Base-by-base conservation (phyloP, 768 basidiomycete species). In the Naganishia onofrii region DNA sequence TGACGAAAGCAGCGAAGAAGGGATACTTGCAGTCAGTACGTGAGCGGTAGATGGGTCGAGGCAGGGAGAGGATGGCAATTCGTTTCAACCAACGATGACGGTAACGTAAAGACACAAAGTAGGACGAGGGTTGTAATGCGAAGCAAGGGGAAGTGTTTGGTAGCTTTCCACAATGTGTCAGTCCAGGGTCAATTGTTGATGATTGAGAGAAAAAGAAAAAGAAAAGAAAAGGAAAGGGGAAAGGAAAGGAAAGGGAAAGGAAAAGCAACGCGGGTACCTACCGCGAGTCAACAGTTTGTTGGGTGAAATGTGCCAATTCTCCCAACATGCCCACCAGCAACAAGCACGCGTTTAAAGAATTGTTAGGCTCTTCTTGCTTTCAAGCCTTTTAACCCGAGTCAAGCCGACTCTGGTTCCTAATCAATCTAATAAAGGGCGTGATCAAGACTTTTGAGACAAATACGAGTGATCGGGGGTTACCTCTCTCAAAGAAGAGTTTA, bases 351-450 rank as follows among this genome's bases (percentile, higher is more conserved):
- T 28, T n/a, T n/a, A n/a, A 10, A 60, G 21, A 44, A 63, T 44
- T 63, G 60, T 63, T 63, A 63, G 60, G 60, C 60, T 63, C 60
- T n/a, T n/a, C n/a, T n/a, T n/a, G n/a, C 34, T 55, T 36, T 6
- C 36, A 36, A 36, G 36, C 19, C 55, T 17, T 19, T 28, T 10
- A 57, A 6, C 7, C 19, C 19, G 31, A 15, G 4, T 10, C 1
- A 7, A 34, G 3, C 44, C 63, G n/a, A 48, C 63, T 65, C 63
- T 46, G 63, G 44, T 42, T 7, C 5, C 36, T 12, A 42, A 15
- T 10, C 42, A 10, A 2, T 17, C 2, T 10, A 8, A 10, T 42
- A 2, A 17, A 42, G 15, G 42, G 9, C 15, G 4, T 36, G 34
- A 42, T 2, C 15, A 7, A 51, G 46, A 3, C 48, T 51, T 23